These are phyloP conservation scores for Dictyostelium capitatum DNA, from an alignment of 78 protist species.

Conservation along the genomic window DNA sequence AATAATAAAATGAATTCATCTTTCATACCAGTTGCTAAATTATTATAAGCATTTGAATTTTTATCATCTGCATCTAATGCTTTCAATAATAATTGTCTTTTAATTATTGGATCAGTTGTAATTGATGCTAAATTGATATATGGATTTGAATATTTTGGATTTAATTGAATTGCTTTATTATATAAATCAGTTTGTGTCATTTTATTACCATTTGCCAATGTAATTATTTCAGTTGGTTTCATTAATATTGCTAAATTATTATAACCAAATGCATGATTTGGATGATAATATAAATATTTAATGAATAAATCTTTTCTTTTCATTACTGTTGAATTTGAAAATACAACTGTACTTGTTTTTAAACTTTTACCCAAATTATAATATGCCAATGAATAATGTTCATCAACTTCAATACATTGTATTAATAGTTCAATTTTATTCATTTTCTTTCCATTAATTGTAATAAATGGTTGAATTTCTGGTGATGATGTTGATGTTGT, in stretches of 20 bases:
- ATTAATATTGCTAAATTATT: neutral
- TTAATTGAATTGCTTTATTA: slow-evolving; percentile 9
- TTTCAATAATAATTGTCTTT: neutral
- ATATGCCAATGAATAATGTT: slow-evolving; percentile 7
- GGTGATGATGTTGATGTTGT: neutral
- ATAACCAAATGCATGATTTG: slow-evolving; percentile 11
- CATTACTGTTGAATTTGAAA: neutral
- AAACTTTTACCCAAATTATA: slow-evolving; percentile 12
- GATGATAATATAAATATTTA: slow-evolving; percentile 1
- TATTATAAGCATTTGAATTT: slow-evolving; percentile 1
- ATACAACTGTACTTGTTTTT: neutral
- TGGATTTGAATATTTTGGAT: slow-evolving; percentile 8
- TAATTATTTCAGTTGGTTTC: slow-evolving; percentile 9
- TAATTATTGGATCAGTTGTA: neutral
- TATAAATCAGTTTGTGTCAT: slow-evolving; percentile 2
- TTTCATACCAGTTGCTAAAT: neutral
- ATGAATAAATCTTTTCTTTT: slow-evolving; percentile 16
- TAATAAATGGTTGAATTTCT: neutral
- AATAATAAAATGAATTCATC: neutral
- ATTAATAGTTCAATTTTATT: slow-evolving; percentile 15
- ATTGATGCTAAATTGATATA: neutral
- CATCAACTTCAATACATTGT: neutral
- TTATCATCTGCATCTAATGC: neutral
- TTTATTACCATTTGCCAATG: neutral
- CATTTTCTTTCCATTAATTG: neutral